These are phyloP conservation scores for Macrolepiota dolichaula DNA, from an alignment of 768 basidiomycete genomes.

Conservation along the genomic window DNA sequence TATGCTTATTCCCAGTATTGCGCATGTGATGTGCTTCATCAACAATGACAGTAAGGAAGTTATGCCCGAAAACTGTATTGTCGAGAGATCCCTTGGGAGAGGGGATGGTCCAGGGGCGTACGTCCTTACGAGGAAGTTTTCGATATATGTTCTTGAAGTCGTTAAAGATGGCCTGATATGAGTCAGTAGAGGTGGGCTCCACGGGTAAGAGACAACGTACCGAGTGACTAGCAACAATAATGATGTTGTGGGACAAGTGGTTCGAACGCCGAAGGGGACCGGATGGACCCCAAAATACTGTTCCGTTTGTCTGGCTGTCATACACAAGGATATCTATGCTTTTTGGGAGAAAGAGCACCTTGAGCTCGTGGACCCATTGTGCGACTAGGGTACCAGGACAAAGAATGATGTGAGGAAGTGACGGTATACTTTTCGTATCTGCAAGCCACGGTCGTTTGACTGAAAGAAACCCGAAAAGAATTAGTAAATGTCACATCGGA, in stretches of 20 bases:
- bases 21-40: neutral
- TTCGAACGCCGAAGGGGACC: neutral
- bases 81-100: neutral
- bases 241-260: neutral
- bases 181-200: neutral
- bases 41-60: neutral
- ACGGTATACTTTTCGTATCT: neutral
- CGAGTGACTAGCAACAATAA: neutral
- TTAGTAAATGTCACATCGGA: neutral
- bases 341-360: neutral
- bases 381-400: neutral
- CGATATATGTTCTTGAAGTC: neutral
- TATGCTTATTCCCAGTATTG: neutral
- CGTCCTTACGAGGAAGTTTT: neutral
- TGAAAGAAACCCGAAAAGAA: neutral
- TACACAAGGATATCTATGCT: neutral
- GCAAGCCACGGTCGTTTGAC: neutral
- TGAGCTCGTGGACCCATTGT: neutral
- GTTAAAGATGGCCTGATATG: neutral
- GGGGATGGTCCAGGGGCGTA: neutral
- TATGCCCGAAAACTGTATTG: neutral
- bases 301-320: neutral
- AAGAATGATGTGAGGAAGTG: neutral
- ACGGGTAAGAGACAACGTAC: neutral
- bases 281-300: neutral